phyloP scores from a whole-genome alignment of 257 asterid species.

The Nicotiana knightiana region DNA sequence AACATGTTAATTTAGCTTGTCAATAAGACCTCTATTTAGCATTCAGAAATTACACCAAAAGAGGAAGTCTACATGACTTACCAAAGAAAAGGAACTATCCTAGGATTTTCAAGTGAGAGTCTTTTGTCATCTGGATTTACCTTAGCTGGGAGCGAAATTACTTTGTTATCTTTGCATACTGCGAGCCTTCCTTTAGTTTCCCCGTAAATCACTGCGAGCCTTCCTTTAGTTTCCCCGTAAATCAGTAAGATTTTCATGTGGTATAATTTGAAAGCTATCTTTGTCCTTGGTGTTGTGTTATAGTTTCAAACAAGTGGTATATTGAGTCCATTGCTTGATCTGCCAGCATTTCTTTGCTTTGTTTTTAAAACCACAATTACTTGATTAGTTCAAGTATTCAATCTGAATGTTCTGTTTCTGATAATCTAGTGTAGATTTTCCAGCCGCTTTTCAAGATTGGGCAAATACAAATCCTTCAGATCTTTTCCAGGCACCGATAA shows the following conservation, averaged over 20 bases:
- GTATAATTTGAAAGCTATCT: not conserved
- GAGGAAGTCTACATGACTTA: not conserved
- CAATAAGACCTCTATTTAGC: not conserved
- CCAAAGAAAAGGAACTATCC: not conserved
- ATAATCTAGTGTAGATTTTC: slow-evolving; percentile 72
- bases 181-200: not conserved
- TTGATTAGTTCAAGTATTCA: slow-evolving; percentile 7
- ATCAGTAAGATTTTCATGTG: not conserved
- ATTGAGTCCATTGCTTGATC: not conserved
- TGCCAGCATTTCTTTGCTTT: slow-evolving; percentile 14
- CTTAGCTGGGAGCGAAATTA: not conserved
- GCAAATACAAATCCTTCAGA: slow-evolving; percentile 67
- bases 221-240: not conserved
- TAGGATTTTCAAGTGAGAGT: not conserved
- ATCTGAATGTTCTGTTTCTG: slow-evolving; percentile 22
- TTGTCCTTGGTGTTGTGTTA: not conserved
- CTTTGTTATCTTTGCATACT: not conserved
- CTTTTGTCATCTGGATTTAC: not conserved
- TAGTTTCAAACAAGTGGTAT: not conserved
- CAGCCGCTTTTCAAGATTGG: slow-evolving; percentile 87
- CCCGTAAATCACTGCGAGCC: not conserved
- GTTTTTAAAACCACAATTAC: not conserved
- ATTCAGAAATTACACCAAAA: not conserved
- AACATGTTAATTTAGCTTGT: not conserved
- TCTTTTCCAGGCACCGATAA: slow-evolving; percentile 77